These are phyloP conservation scores for Leishmania tarentolae DNA, from an alignment of 208 protist species.

Conservation along the genomic window DNA sequence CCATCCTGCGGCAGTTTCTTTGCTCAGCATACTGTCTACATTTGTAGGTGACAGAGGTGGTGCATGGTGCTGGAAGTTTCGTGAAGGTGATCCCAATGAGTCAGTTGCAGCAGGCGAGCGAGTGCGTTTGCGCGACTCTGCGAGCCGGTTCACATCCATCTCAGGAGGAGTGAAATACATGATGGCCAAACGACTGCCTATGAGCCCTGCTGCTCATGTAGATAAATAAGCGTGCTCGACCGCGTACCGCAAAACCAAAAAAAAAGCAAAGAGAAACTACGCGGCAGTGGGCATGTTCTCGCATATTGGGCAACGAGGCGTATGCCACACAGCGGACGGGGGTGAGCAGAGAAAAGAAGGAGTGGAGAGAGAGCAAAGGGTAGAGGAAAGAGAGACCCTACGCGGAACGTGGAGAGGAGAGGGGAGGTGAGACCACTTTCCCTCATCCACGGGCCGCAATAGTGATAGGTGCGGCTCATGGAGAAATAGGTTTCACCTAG, in stretches of 20 bases:
- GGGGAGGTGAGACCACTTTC: not conserved
- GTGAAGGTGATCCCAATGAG: not conserved
- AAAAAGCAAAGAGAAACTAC: no score
- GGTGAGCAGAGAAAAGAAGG: not conserved
- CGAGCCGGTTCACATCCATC: not conserved
- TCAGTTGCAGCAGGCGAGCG: slow-evolving; percentile 2
- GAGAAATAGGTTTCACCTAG: not conserved
- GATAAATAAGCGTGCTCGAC: not conserved
- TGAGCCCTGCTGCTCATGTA: not conserved
- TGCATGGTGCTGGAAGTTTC: not conserved
- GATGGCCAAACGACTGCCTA: not conserved
- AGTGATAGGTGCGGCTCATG: not conserved
- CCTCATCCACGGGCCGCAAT: not conserved
- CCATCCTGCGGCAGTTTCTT: not conserved
- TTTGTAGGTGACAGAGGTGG: not conserved
- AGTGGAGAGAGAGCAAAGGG: not conserved
- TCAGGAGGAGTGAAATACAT: not conserved
- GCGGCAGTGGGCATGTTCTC: not conserved
- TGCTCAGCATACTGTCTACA: not conserved
- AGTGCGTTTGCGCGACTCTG: not conserved
- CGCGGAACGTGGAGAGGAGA: not conserved
- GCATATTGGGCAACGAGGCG: not conserved
- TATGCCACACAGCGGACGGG: not conserved
- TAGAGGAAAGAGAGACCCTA: no score
- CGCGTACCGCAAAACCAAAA: not conserved